phyloP scores from a whole-genome alignment of 2,329 filamentous ascomycete genomes.

The Colletotrichum scovillei region DNA sequence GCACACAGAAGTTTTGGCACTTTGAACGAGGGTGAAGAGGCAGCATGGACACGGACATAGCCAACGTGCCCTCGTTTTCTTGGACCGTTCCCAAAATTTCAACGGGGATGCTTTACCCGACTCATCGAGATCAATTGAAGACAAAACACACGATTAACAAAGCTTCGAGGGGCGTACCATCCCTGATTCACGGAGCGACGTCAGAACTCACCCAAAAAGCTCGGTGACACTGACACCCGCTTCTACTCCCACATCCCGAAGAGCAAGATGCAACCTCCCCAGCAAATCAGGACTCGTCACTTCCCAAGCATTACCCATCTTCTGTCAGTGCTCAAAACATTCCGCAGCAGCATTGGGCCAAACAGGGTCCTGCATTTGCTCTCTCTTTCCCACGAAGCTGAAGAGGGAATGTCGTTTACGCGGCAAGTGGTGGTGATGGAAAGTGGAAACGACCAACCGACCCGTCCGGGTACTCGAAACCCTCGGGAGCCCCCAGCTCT shows the following conservation, averaged over 20 bases:
- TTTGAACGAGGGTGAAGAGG: no score
- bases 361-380: neutral
- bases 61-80: no score
- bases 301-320: neutral
- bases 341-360: neutral
- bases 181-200: neutral
- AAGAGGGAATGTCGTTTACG: neutral
- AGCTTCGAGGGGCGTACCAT: neutral
- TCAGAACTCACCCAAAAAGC: neutral
- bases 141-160: no score
- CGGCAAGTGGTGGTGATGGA: neutral
- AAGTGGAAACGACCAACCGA: neutral
- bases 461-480: neutral
- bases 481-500: neutral
- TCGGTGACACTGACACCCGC: neutral
- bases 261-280: neutral
- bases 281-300: neutral
- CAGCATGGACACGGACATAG: no score
- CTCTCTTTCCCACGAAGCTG: neutral
- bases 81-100: no score
- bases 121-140: no score
- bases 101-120: no score
- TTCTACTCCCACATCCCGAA: neutral
- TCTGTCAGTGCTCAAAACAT: neutral
- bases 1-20: no score